Conservation (phyloP, 2,329 filamentous ascomycete species). For the Xylaria digitata region DNA sequence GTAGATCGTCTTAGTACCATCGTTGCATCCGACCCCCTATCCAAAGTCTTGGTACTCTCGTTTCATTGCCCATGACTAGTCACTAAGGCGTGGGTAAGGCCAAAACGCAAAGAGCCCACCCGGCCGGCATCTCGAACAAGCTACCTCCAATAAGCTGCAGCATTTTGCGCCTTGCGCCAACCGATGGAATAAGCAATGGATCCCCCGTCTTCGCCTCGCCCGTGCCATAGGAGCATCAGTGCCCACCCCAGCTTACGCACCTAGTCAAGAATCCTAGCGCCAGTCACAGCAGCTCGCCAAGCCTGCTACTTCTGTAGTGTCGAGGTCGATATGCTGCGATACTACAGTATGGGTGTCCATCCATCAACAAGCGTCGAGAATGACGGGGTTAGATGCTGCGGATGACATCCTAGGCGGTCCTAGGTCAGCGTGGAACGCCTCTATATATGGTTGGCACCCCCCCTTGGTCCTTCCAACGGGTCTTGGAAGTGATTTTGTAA, state of each 20-base stretch:
- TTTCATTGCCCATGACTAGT: slow-evolving; percentile 20
- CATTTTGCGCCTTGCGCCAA: slow-evolving; percentile 13
- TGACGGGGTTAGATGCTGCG: slow-evolving; percentile 18
- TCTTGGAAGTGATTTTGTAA: slow-evolving; percentile 22
- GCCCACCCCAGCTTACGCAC: slow-evolving; percentile 33
- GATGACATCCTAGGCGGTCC: slow-evolving; percentile 28
- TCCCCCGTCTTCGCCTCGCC: slow-evolving; percentile 26
- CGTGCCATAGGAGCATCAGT: slow-evolving; percentile 2
- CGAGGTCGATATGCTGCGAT: slow-evolving; percentile 8
- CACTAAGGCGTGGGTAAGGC: slow-evolving; percentile 21
- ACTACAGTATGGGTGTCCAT: slow-evolving; percentile 9
- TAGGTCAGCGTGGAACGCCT: slow-evolving; percentile 32
- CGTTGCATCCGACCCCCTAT: slow-evolving; percentile 6
- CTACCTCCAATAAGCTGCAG: slow-evolving; percentile 24
- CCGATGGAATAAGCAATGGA: slow-evolving; percentile 36
- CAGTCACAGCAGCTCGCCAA: slow-evolving; percentile 26
- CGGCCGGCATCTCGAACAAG: slow-evolving; percentile 33
- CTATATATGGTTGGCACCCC: slow-evolving; percentile 33
- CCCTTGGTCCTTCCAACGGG: slow-evolving; percentile 8
- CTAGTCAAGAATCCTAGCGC: slow-evolving; percentile 27
- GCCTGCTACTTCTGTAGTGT: not conserved
- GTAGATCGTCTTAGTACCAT: slow-evolving; percentile 13
- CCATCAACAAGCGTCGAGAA: slow-evolving; percentile 15
- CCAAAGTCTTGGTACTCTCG: slow-evolving; percentile 31
- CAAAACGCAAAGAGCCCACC: slow-evolving; percentile 5